phyloP scores from a whole-genome alignment of 257 asterid genomes.

The Primulina eburnea region DNA sequence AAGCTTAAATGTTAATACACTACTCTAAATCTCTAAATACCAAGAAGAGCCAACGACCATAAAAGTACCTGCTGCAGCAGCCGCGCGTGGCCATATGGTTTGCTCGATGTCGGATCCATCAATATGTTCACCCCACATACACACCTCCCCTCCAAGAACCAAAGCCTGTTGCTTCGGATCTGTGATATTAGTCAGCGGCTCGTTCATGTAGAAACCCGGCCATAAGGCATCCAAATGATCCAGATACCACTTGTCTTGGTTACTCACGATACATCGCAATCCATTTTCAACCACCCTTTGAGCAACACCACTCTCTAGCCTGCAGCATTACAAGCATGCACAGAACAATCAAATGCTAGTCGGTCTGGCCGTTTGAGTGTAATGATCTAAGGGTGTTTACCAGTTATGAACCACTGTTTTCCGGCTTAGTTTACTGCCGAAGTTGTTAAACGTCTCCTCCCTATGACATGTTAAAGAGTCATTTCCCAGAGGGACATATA shows the following conservation, averaged over 20 bases:
- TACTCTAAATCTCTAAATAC: too few relatives aligned
- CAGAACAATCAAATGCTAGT: neutral
- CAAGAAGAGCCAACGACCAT: neutral
- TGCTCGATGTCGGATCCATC: slow-evolving; percentile 85
- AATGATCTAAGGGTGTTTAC: slow-evolving; percentile 33
- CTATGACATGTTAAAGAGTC: slow-evolving; percentile 33
- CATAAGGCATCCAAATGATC: slow-evolving; percentile 76
- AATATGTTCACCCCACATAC: slow-evolving; percentile 78
- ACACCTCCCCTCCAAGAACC: slow-evolving; percentile 88
- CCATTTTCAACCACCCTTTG: slow-evolving; percentile 66
- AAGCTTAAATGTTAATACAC: neutral
- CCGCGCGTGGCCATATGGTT: slow-evolving; percentile 95
- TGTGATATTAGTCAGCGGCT: slow-evolving; percentile 78
- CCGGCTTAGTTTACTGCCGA: slow-evolving; percentile 76
- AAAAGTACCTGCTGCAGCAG: slow-evolving; percentile 92
- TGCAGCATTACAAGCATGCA: slow-evolving; percentile 23
- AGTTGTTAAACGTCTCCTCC: slow-evolving; percentile 96
- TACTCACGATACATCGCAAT: slow-evolving; percentile 83
- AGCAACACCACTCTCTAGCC: slow-evolving; percentile 90
- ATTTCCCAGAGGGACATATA: neutral
- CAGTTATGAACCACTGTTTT: slow-evolving; percentile 88
- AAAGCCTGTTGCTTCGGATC: slow-evolving; percentile 58
- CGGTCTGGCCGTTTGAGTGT: neutral
- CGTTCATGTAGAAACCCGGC: slow-evolving; percentile 76
- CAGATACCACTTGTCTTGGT: slow-evolving; percentile 94